These are phyloP conservation scores for Mycena citricolor DNA, from an alignment of 1,284 basidiomycete species.

Conservation along the genomic window DNA sequence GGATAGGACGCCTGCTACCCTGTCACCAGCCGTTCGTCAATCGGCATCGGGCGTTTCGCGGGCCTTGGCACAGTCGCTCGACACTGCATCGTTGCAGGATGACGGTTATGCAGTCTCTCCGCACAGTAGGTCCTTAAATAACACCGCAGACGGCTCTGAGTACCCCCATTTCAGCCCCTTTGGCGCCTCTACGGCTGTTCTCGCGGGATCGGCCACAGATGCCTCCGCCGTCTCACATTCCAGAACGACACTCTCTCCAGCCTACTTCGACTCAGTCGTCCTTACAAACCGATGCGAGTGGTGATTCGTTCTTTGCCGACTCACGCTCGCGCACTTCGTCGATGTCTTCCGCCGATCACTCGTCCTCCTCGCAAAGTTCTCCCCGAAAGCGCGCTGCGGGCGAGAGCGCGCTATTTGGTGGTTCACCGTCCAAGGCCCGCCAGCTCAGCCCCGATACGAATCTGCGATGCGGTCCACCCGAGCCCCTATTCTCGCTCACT, in stretches of 20 bases:
- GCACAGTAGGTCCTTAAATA: too few relatives aligned
- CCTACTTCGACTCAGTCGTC: conserved; percentile 15
- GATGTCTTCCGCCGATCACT: conserved; percentile 6
- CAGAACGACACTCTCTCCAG: conserved; percentile 8
- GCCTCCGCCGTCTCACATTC: too few relatives aligned
- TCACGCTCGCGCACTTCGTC: conserved; percentile 10
- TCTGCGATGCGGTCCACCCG: neutral
- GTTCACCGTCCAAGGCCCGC: conserved; percentile 10
- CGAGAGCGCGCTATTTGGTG: neutral
- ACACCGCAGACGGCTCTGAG: too few relatives aligned
- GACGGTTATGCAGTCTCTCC: too few relatives aligned
- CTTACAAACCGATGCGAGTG: conserved; percentile 1
- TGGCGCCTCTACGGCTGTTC: too few relatives aligned
- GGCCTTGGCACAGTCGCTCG: too few relatives aligned
- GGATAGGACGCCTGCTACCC: too few relatives aligned
- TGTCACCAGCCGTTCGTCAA: too few relatives aligned
- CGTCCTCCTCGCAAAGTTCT: conserved; percentile 6
- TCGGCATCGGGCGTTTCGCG: too few relatives aligned
- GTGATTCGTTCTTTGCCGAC: conserved; percentile 7
- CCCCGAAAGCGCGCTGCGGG: conserved; percentile 11
- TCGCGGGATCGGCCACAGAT: too few relatives aligned
- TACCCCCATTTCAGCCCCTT: too few relatives aligned
- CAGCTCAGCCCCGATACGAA: conserved; percentile 1
- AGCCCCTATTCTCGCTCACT: conserved; percentile 4
- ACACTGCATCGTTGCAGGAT: too few relatives aligned